Conservation (phyloP, 352 stramenopile species). For the Pythium inflatum region DNA sequence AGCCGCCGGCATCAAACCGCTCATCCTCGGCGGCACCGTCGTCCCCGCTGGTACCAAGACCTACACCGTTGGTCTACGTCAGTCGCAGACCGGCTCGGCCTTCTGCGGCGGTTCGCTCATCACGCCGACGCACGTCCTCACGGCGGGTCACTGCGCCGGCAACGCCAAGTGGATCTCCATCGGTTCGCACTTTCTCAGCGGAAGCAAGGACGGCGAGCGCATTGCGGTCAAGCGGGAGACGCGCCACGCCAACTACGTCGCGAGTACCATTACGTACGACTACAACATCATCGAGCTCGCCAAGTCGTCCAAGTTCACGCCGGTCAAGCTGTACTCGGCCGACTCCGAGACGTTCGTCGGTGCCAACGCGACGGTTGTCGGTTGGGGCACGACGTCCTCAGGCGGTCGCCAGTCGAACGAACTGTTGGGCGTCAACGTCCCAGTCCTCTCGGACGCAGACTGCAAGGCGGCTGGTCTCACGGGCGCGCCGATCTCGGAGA, state of each 20-base stretch:
- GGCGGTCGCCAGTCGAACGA: not conserved
- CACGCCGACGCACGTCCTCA: not conserved
- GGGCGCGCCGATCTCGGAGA: not conserved
- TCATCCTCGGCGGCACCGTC: not conserved
- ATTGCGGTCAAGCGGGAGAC: not conserved
- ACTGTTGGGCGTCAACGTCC: not conserved
- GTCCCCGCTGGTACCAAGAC: not conserved
- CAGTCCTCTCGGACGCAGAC: not conserved
- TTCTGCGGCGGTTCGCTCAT: not conserved
- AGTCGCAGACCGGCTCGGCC: not conserved
- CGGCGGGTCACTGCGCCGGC: not conserved
- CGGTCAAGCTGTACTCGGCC: not conserved
- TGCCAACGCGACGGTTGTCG: not conserved
- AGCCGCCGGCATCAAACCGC: not conserved
- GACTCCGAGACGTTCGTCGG: not conserved
- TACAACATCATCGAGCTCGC: not conserved
- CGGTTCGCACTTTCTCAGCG: not conserved
- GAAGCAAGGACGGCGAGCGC: not conserved
- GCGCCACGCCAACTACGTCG: not conserved
- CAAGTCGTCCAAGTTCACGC: not conserved
- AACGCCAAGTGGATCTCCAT: not conserved
- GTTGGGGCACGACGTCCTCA: not conserved
- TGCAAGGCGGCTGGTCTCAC: too few species aligned
- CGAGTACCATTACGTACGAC: not conserved
- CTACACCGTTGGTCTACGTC: not conserved